These are phyloP conservation scores for Parathielavia appendiculata DNA, from an alignment of 495 filamentous ascomycete species.

Conservation along the genomic window DNA sequence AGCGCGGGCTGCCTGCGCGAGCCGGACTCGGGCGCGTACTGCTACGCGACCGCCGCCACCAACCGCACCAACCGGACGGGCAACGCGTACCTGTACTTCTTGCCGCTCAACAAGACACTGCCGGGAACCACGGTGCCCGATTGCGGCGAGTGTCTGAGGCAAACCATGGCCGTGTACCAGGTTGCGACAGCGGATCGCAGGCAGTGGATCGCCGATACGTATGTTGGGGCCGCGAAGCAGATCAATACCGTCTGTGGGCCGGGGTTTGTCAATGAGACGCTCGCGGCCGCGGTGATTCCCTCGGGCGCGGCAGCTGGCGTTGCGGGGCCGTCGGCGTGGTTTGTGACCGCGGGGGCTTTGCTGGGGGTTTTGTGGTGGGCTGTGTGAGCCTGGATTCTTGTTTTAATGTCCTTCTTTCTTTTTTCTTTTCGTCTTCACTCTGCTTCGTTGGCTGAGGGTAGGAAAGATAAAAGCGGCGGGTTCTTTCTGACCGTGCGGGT, in stretches of 20 bases:
- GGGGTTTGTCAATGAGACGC: constrained; percentile 54
- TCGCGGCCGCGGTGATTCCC: constrained; percentile 41
- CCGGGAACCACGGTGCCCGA: constrained; percentile 58
- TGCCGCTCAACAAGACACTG: constrained; percentile 70
- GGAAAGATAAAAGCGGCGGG: too few relatives aligned
- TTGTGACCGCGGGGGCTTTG: neutral
- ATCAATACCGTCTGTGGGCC: constrained; percentile 63
- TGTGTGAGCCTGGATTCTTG: constrained; percentile 1
- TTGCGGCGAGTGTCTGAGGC: constrained; percentile 62
- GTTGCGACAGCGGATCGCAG: constrained; percentile 53
- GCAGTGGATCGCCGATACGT: constrained; percentile 54
- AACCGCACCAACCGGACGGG: constrained; percentile 57
- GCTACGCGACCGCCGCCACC: constrained; percentile 79
- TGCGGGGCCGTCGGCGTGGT: neutral
- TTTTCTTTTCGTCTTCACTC: too few relatives aligned
- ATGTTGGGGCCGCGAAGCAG: constrained; percentile 57
- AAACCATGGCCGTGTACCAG: constrained; percentile 67
- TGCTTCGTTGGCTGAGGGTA: too few relatives aligned
- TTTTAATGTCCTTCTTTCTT: neutral
- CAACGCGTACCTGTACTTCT: constrained; percentile 73
- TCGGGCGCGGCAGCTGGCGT: neutral
- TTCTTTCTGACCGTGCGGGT: too few relatives aligned
- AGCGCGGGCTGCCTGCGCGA: constrained; percentile 69
- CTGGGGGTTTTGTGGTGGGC: constrained; percentile 12
- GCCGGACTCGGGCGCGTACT: constrained; percentile 51